phyloP scores from a whole-genome alignment of 2,329 filamentous ascomycete genomes.

The Atkinsonella texensis region DNA sequence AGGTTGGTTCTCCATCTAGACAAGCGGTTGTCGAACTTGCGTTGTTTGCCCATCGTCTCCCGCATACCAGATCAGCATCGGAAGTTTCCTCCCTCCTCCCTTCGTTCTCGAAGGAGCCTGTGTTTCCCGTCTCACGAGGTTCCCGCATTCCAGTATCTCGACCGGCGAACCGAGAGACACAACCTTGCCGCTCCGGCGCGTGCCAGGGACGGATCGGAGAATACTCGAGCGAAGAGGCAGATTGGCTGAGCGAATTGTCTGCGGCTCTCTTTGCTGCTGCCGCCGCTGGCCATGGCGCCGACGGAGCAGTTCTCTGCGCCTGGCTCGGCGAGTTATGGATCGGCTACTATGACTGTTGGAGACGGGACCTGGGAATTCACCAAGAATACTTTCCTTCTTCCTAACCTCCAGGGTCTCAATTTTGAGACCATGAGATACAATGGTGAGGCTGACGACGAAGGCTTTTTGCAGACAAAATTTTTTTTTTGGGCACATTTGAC shows the following conservation, averaged over 20 bases:
- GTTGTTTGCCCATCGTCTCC: neutral
- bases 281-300: constrained; percentile 46
- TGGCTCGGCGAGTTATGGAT: constrained; percentile 61
- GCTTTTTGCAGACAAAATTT: too few relatives aligned
- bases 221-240: neutral
- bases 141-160: too few relatives aligned
- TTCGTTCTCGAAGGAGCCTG: neutral
- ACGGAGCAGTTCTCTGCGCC: constrained; percentile 51
- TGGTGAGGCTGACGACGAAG: constrained; percentile 34
- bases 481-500: neutral
- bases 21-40: neutral
- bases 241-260: neutral
- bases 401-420: constrained; percentile 64
- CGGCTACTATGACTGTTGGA: constrained; percentile 62
- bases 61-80: neutral
- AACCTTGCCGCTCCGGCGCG: too few relatives aligned
- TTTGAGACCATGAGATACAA: constrained; percentile 79
- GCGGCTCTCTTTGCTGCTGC: constrained; percentile 9
- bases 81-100: too few relatives aligned
- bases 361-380: constrained; percentile 75
- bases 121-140: too few relatives aligned
- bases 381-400: constrained; percentile 66
- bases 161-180: neutral
- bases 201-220: too few relatives aligned
- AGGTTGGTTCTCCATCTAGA: neutral